Percentiles rank a stretch among this genome's conserved stretches.
Evolutionary conservation across 257 asterid species (phyloP).

Genomic region (Solanum microdontum): DNA sequence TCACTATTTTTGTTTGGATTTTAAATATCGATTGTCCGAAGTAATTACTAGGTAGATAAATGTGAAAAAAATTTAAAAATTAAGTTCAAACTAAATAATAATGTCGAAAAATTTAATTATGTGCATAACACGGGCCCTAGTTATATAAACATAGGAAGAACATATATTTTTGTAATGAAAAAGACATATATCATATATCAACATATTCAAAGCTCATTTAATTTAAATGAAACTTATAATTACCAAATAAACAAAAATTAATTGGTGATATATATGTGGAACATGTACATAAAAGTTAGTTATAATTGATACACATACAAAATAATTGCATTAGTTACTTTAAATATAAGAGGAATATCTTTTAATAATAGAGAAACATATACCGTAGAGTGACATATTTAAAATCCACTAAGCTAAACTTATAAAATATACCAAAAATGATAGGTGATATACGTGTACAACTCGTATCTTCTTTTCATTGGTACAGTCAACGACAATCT

Average conservation of each 20-base stretch:
- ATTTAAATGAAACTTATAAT: background rate
- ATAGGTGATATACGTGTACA: too few relatives aligned
- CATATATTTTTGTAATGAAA: background rate
- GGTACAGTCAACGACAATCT: background rate
- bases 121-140: background rate
- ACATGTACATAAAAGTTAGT: background rate
- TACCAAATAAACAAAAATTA: background rate
- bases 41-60: background rate
- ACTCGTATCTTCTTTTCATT: too few relatives aligned
- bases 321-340: background rate
- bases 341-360: background rate
- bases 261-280: background rate
- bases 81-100: too few relatives aligned
- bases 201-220: background rate
- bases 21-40: too few relatives aligned
- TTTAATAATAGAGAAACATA: too few relatives aligned
- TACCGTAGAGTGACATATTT: background rate
- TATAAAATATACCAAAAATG: too few relatives aligned
- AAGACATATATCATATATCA: background rate
- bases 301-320: background rate
- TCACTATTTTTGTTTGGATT: background rate
- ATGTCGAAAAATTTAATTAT: too few relatives aligned
- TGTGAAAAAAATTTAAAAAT: too few relatives aligned
- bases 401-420: background rate
- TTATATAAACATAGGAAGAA: background rate